Evolutionary conservation across 352 stramenopile genomes (phyloP).

Genomic region (Phytopythium delawarense): DNA sequence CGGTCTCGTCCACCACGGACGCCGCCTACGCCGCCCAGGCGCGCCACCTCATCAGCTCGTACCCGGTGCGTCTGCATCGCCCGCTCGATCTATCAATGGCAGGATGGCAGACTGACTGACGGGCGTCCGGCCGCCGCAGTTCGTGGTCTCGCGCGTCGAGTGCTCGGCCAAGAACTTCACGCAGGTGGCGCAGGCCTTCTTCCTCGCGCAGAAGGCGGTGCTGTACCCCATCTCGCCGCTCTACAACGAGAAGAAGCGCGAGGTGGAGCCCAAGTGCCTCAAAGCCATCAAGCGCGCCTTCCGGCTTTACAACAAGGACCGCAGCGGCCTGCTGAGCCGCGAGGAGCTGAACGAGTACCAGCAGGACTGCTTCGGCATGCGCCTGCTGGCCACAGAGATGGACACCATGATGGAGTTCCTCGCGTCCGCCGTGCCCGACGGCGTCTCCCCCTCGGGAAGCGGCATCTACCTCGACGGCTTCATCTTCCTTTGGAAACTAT

Average conservation of each 20-base stretch:
- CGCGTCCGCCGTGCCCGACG: constrained; percentile 52
- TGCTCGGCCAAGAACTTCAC: constrained; percentile 89
- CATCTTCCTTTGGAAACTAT: constrained; percentile 80
- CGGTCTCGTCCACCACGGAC: constrained; percentile 51
- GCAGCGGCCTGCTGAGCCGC: constrained; percentile 73
- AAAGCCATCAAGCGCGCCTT: constrained; percentile 88
- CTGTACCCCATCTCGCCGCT: constrained; percentile 85
- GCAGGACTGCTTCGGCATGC: constrained; percentile 84
- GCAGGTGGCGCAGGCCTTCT: constrained; percentile 85
- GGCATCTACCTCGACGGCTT: constrained; percentile 79
- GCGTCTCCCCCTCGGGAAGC: constrained; percentile 58
- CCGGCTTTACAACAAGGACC: constrained; percentile 79
- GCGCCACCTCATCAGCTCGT: constrained; percentile 61
- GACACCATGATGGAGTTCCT: constrained; percentile 86
- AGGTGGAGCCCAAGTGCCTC: constrained; percentile 76
- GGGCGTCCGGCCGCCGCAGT: constrained; percentile 21
- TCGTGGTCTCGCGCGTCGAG: constrained; percentile 78
- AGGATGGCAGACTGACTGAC: not conserved
- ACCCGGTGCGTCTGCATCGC: constrained; percentile 32
- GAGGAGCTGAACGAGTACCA: constrained; percentile 89
- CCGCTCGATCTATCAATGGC: not conserved
- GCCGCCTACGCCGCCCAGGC: constrained; percentile 69
- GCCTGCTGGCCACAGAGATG: constrained; percentile 74
- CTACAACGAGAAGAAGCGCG: constrained; percentile 80
- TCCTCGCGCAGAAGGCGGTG: constrained; percentile 87